Percentiles rank a stretch among this genome's conserved stretches.
Evolutionary conservation across 2,329 filamentous ascomycete genomes (phyloP).

Genomic region (Thielaviopsis musarum): DNA sequence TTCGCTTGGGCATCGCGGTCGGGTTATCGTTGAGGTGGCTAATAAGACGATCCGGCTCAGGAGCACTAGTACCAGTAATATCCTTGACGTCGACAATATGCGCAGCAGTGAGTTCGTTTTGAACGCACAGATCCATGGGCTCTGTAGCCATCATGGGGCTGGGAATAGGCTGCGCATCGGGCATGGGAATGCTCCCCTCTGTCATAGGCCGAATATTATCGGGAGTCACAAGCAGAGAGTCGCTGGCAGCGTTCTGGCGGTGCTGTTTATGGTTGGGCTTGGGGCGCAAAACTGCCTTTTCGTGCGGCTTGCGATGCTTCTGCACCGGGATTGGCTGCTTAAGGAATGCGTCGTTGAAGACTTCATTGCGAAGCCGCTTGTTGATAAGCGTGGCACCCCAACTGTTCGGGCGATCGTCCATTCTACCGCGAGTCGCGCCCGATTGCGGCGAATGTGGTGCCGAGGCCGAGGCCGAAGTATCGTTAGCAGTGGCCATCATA

Average conservation of each 20-base stretch:
- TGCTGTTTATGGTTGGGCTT: slow-evolving; percentile 15
- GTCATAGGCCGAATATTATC: neutral
- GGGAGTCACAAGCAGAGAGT: slow-evolving; percentile 2
- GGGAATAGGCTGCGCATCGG: neutral
- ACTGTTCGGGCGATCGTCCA: slow-evolving; percentile 43
- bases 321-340: slow-evolving; percentile 71
- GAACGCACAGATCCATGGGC: neutral
- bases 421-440: slow-evolving; percentile 23
- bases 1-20: slow-evolving; percentile 26
- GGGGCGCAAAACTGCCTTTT: slow-evolving; percentile 44
- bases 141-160: neutral
- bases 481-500: neutral
- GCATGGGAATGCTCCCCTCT: neutral
- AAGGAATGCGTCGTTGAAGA: slow-evolving; percentile 80
- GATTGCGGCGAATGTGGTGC: slow-evolving; percentile 15
- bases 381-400: slow-evolving; percentile 94
- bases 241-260: slow-evolving; percentile 1
- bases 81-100: slow-evolving; percentile 27
- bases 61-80: slow-evolving; percentile 46
- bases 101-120: slow-evolving; percentile 2
- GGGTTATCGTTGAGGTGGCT: slow-evolving; percentile 8
- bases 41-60: slow-evolving; percentile 36
- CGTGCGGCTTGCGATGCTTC: slow-evolving; percentile 54
- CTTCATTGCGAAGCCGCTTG: slow-evolving; percentile 70
- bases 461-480: slow-evolving; percentile 4